A percentile compares a stretch with the other conserved stretches of the same genome.
phyloP scores from a whole-genome alignment of 768 basidiomycete species.

The Glaciozyma antarctica region DNA sequence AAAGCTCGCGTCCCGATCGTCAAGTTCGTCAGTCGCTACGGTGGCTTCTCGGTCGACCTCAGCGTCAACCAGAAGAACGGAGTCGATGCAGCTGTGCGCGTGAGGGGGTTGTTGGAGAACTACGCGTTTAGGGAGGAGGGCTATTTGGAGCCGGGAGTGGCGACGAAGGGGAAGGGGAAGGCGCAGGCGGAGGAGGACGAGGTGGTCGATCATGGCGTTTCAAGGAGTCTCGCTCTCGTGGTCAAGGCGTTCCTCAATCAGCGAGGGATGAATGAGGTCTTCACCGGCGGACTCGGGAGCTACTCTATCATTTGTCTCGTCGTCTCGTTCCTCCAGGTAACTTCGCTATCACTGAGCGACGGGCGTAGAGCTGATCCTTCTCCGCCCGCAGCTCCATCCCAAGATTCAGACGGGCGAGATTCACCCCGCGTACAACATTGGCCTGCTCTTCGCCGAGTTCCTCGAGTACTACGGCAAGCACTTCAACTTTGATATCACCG shows the following conservation, averaged over 20 bases:
- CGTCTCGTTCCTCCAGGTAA: constrained; percentile 80
- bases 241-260: constrained; percentile 84
- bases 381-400: constrained; percentile 64
- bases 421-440: constrained; percentile 74
- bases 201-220: constrained; percentile 18
- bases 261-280: constrained; percentile 95
- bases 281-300: constrained; percentile 83
- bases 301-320: constrained; percentile 90
- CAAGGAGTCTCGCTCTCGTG: constrained; percentile 58
- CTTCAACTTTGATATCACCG: constrained; percentile 66
- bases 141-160: constrained; percentile 24
- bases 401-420: constrained; percentile 83
- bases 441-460: constrained; percentile 91
- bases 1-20: constrained; percentile 94
- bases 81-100: constrained; percentile 62
- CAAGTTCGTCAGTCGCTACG: constrained; percentile 78
- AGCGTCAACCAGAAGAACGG: constrained; percentile 87
- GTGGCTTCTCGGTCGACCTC: constrained; percentile 74
- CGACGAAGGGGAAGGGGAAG: constrained; percentile 2
- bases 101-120: constrained; percentile 66
- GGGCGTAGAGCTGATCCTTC: not conserved
- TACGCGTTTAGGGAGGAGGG: constrained; percentile 24
- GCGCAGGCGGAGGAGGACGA: not conserved
- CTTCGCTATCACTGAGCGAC: constrained; percentile 13
- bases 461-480: constrained; percentile 87